A percentile compares a stretch with the other conserved stretches of the same genome.
Conservation (phyloP, 2,329 filamentous ascomycete genomes). For the Xylariaceae sp. region DNA sequence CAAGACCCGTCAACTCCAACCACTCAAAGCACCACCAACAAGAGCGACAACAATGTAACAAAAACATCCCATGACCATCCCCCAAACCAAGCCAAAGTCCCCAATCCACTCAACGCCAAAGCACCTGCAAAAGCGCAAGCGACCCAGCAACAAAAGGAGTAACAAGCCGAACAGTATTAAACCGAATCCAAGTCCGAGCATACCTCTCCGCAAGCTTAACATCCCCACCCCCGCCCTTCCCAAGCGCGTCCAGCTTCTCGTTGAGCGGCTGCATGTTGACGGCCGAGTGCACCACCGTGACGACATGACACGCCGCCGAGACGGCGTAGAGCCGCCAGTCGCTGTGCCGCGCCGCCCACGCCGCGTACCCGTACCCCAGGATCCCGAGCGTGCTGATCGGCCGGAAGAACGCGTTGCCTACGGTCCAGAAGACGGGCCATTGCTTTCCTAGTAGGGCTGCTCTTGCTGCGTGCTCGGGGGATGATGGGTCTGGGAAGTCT, state of each 20-base stretch:
- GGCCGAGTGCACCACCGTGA: slow-evolving; percentile 46
- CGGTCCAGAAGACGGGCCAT: slow-evolving; percentile 48
- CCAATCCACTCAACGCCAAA: slow-evolving; percentile 16
- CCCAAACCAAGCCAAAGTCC: background rate
- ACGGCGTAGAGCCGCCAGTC: slow-evolving; percentile 45
- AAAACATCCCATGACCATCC: background rate
- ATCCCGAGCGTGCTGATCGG: slow-evolving; percentile 48
- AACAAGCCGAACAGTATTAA: slow-evolving; percentile 35
- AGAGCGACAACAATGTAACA: too few species aligned
- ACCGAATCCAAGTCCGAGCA: slow-evolving; percentile 35
- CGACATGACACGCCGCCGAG: slow-evolving; percentile 41
- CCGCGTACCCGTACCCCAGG: slow-evolving; percentile 44
- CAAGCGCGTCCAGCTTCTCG: slow-evolving; percentile 42
- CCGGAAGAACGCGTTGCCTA: slow-evolving; percentile 48
- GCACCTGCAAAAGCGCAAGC: slow-evolving; percentile 33
- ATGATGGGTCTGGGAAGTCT: slow-evolving; percentile 41
- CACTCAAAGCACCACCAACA: too few species aligned
- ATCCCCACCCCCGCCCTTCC: slow-evolving; percentile 26
- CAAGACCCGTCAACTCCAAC: too few species aligned
- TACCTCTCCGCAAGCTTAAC: slow-evolving; percentile 32
- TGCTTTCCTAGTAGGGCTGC: slow-evolving; percentile 44
- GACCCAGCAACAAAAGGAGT: slow-evolving; percentile 35
- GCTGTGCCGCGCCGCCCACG: slow-evolving; percentile 35
- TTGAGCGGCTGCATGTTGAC: slow-evolving; percentile 50
- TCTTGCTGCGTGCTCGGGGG: slow-evolving; percentile 39